phyloP scores from a whole-genome alignment of 2,329 filamentous ascomycete species.

The Thielaviopsis ethacetica region DNA sequence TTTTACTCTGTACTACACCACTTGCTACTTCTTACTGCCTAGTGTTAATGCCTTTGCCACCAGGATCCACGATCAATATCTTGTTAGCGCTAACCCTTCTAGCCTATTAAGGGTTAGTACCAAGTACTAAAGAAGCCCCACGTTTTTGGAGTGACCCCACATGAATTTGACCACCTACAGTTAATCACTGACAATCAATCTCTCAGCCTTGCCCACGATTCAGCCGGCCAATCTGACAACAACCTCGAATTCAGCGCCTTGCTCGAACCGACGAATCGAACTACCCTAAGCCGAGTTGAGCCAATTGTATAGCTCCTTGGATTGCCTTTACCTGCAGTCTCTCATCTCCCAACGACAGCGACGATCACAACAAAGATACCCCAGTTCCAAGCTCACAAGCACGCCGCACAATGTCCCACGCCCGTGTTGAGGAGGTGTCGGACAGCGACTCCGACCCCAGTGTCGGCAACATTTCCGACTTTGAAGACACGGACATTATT shows the following conservation, averaged over 20 bases:
- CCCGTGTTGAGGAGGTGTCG: constrained; percentile 82
- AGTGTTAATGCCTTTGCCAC: neutral
- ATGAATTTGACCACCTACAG: neutral
- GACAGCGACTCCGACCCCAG: constrained; percentile 79
- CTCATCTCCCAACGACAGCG: constrained; percentile 3
- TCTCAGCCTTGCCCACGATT: neutral
- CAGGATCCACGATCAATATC: neutral
- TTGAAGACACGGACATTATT: constrained; percentile 40
- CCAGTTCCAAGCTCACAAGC: constrained; percentile 1
- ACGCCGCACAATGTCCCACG: constrained; percentile 50
- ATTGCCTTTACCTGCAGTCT: neutral
- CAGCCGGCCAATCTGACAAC: neutral
- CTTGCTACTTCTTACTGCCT: neutral
- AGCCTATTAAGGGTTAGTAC: neutral
- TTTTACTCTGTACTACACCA: too few species aligned
- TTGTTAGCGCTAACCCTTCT: neutral
- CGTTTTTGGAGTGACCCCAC: neutral
- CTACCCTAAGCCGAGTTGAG: neutral
- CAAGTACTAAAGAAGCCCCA: neutral
- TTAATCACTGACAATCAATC: neutral
- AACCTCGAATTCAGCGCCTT: neutral
- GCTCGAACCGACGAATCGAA: neutral
- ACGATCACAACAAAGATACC: neutral
- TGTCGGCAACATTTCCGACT: constrained; percentile 64
- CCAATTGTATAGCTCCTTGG: neutral